Evolutionary conservation across 495 filamentous ascomycete species (phyloP).

Genomic region (Pseudomonodictys pantanalensis): DNA sequence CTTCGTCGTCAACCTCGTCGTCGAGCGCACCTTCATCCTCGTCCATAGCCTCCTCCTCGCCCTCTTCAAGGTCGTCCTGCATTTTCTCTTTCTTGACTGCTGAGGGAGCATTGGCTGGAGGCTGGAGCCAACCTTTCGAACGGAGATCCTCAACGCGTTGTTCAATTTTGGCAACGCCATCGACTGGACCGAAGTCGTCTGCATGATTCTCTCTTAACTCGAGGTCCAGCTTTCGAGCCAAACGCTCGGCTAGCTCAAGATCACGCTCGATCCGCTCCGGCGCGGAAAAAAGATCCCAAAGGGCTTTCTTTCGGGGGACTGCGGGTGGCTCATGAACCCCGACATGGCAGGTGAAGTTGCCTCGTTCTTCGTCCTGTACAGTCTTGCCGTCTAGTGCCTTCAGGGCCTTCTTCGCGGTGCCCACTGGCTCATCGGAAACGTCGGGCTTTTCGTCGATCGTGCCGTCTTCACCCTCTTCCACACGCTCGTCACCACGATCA

Average conservation of each 20-base stretch:
- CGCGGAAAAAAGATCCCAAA: conserved; percentile 93
- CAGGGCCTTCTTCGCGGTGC: conserved; percentile 77
- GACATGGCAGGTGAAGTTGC: conserved; percentile 96
- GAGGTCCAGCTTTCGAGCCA: conserved; percentile 74
- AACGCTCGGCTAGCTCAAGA: conserved; percentile 69
- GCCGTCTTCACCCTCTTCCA: conserved; percentile 62
- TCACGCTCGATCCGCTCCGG: conserved; percentile 86
- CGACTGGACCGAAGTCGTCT: conserved; percentile 38
- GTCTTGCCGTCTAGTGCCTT: conserved; percentile 94
- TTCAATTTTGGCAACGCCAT: conserved; percentile 75
- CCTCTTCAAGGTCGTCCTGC: conserved; percentile 62
- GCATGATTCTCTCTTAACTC: conserved; percentile 58
- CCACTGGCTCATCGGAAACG: conserved; percentile 35
- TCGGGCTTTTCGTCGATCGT: conserved; percentile 48
- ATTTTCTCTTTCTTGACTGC: conserved; percentile 60
- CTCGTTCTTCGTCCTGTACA: conserved; percentile 85
- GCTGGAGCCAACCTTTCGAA: conserved; percentile 69
- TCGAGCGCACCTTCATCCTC: conserved; percentile 67
- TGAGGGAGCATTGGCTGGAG: conserved; percentile 56
- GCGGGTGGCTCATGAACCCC: conserved; percentile 87
- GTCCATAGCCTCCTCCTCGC: conserved; percentile 65
- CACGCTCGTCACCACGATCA: conserved; percentile 60
- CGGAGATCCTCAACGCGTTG: conserved; percentile 79
- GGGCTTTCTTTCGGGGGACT: conserved; percentile 87
- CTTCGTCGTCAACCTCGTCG: conserved; percentile 84